Conservation (phyloP, 2,329 filamentous ascomycete genomes). For the Claviceps cyperi region DNA sequence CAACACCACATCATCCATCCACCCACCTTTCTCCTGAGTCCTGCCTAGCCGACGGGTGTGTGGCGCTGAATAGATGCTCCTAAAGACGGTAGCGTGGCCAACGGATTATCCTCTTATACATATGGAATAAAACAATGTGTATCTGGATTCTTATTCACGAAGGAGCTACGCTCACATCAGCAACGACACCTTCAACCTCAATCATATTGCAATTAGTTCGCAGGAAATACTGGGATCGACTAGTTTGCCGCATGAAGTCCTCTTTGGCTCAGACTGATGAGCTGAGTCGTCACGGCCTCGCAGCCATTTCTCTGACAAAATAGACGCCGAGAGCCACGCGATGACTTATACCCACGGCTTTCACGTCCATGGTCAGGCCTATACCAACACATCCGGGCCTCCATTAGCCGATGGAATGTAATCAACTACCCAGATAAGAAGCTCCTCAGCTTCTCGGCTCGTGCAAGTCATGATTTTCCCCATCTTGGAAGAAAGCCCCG, state of each 20-base stretch:
- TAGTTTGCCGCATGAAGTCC: not conserved
- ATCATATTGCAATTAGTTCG: not conserved
- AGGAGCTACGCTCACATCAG: not conserved
- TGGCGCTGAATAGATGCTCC: not conserved
- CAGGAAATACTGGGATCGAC: not conserved
- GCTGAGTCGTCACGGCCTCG: not conserved
- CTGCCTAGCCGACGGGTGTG: not conserved
- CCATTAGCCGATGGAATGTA: not conserved
- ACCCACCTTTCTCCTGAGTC: not conserved
- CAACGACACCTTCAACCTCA: not conserved
- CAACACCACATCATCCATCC: slow-evolving; percentile 3
- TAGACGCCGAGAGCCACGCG: not conserved
- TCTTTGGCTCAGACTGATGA: not conserved
- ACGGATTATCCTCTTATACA: not conserved
- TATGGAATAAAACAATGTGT: not conserved
- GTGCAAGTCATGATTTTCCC: not conserved
- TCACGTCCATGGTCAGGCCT: not conserved
- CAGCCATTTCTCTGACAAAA: not conserved
- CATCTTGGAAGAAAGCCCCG: not conserved
- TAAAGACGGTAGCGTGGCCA: not conserved
- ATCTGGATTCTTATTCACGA: not conserved
- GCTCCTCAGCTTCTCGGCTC: too few species aligned
- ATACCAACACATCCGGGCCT: not conserved
- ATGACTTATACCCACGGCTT: not conserved
- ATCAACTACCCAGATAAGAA: not conserved